phyloP scores from a whole-genome alignment of 2,329 filamentous ascomycete genomes.

The Arthrobotrys pseudoclavata region DNA sequence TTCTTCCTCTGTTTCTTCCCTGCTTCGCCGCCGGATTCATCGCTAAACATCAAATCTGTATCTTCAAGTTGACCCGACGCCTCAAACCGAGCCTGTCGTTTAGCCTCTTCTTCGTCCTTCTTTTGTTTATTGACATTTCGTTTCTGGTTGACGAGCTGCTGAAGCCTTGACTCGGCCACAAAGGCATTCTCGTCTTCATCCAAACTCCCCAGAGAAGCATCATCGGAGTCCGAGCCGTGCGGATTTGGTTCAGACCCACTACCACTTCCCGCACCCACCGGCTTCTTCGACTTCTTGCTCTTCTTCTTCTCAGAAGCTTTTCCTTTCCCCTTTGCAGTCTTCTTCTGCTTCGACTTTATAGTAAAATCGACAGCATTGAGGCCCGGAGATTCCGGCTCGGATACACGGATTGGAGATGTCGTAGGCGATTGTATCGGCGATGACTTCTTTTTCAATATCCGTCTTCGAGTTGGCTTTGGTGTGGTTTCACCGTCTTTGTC shows the following conservation, averaged over 20 bases:
- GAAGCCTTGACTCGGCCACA: slow-evolving; percentile 72
- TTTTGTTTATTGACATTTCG: slow-evolving; percentile 77
- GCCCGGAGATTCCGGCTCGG: slow-evolving; percentile 65
- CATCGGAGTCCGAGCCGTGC: slow-evolving; percentile 32
- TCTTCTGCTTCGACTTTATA: slow-evolving; percentile 61
- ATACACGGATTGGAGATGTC: slow-evolving; percentile 63
- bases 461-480: slow-evolving; percentile 67
- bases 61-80: slow-evolving; percentile 28
- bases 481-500: slow-evolving; percentile 66
- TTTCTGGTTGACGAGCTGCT: slow-evolving; percentile 80
- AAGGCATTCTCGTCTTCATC: slow-evolving; percentile 64
- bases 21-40: slow-evolving; percentile 69
- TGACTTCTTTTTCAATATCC: slow-evolving; percentile 64
- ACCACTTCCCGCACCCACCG: slow-evolving; percentile 62
- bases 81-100: slow-evolving; percentile 64
- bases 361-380: slow-evolving; percentile 38
- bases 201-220: slow-evolving; percentile 38
- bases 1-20: slow-evolving; percentile 66
- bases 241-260: slow-evolving; percentile 42
- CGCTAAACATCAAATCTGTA: slow-evolving; percentile 63
- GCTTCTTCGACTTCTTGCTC: slow-evolving; percentile 68
- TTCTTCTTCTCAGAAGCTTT: slow-evolving; percentile 61
- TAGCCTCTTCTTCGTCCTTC: slow-evolving; percentile 72
- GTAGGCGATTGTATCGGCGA: slow-evolving; percentile 43
- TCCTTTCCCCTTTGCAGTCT: slow-evolving; percentile 64